A percentile compares a stretch with the other conserved stretches of the same genome.
Evolutionary conservation across 1,284 basidiomycete genomes (phyloP).

Genomic region (Albatrellus sp.): DNA sequence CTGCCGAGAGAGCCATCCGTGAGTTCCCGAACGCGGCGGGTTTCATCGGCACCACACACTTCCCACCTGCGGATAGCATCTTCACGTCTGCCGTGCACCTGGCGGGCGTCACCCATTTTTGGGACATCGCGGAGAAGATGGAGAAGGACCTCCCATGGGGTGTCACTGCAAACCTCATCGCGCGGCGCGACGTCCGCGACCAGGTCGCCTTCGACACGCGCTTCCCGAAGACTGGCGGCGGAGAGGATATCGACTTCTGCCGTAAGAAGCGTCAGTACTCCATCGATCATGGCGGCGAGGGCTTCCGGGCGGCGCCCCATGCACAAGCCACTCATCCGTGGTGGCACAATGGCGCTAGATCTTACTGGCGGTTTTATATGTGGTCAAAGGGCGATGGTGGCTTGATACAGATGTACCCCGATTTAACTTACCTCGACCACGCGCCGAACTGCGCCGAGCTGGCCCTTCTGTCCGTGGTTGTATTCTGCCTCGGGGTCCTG

Average conservation of each 20-base stretch:
- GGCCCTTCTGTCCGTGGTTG: slow-evolving; percentile 19
- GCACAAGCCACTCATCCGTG: slow-evolving; percentile 42
- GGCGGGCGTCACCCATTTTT: slow-evolving; percentile 46
- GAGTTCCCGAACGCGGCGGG: slow-evolving; percentile 34
- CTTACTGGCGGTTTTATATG: slow-evolving; percentile 43
- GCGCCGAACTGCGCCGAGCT: slow-evolving; percentile 40
- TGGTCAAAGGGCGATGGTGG: slow-evolving; percentile 48
- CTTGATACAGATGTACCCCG: slow-evolving; percentile 34
- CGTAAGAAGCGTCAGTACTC: slow-evolving; percentile 31
- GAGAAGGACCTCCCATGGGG: slow-evolving; percentile 41
- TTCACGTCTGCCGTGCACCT: slow-evolving; percentile 44
- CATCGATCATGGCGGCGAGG: slow-evolving; percentile 21
- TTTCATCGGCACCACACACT: slow-evolving; percentile 37
- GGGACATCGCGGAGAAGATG: slow-evolving; percentile 45
- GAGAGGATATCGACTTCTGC: slow-evolving; percentile 52
- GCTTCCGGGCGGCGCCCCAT: slow-evolving; percentile 35
- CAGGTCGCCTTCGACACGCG: slow-evolving; percentile 29
- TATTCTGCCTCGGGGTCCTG: slow-evolving; percentile 9
- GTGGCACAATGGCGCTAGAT: slow-evolving; percentile 37
- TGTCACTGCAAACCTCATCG: slow-evolving; percentile 46
- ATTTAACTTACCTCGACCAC: slow-evolving; percentile 30
- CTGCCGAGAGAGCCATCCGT: slow-evolving; percentile 35
- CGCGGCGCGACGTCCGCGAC: slow-evolving; percentile 32
- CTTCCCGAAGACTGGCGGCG: slow-evolving; percentile 53
- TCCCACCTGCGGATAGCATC: slow-evolving; percentile 33